phyloP scores from a whole-genome alignment of 805 yeast species.

The Starmerella sirachaensis region DNA sequence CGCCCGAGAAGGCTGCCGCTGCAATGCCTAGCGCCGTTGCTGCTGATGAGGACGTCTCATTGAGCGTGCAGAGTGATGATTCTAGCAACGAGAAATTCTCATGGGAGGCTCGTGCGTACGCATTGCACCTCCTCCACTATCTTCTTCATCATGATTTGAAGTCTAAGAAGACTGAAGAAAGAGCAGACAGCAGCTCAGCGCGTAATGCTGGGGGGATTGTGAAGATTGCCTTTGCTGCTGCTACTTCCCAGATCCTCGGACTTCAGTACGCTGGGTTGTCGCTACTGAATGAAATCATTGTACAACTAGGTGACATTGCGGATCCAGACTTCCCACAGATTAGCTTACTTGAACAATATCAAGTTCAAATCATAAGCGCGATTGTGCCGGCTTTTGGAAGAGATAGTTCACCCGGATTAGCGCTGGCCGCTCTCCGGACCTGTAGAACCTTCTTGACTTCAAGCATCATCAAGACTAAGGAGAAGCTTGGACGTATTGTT shows the following conservation, averaged over 20 bases:
- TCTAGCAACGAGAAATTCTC: slow-evolving; percentile 29
- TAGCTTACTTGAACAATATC: slow-evolving; percentile 76
- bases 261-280: slow-evolving; percentile 55
- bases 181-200: slow-evolving; percentile 22
- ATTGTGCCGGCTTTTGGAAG: slow-evolving; percentile 71
- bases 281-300: slow-evolving; percentile 52
- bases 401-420: slow-evolving; percentile 61
- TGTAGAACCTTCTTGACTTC: slow-evolving; percentile 64
- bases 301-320: slow-evolving; percentile 44
- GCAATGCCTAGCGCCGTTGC: slow-evolving; percentile 31
- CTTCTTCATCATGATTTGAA: slow-evolving; percentile 21
- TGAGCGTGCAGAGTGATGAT: slow-evolving; percentile 19
- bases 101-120: slow-evolving; percentile 36
- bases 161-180: slow-evolving; percentile 19
- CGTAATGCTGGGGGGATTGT: slow-evolving; percentile 44
- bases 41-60: slow-evolving; percentile 33
- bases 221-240: slow-evolving; percentile 65
- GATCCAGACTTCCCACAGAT: slow-evolving; percentile 66
- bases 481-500: slow-evolving; percentile 43
- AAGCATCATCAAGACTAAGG: slow-evolving; percentile 38
- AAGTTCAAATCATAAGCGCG: slow-evolving; percentile 87
- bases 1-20: slow-evolving; percentile 1
- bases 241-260: slow-evolving; percentile 54
- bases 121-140: slow-evolving; percentile 29
- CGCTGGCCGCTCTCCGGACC: slow-evolving; percentile 64